Conservation (phyloP, 2,329 filamentous ascomycete genomes). For the Monosporascus sp. region DNA sequence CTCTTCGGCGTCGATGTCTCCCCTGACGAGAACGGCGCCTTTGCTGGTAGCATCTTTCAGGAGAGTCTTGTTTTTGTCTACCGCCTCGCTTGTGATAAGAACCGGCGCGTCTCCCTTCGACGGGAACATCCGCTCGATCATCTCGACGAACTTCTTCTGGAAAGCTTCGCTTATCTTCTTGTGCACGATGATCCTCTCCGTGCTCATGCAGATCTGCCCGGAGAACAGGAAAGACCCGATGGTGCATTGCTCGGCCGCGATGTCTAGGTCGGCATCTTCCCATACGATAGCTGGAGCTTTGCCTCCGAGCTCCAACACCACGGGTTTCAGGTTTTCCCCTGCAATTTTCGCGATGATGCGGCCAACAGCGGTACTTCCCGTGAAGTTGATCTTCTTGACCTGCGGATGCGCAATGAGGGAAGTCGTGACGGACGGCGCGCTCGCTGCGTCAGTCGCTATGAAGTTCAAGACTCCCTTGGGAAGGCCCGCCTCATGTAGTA, state of each 20-base stretch:
- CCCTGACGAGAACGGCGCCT: constrained; percentile 53
- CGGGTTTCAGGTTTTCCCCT: constrained; percentile 61
- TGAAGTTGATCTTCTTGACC: constrained; percentile 67
- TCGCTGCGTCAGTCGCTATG: constrained; percentile 50
- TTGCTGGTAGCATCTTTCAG: constrained; percentile 49
- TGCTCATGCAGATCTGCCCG: constrained; percentile 67
- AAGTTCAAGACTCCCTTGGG: constrained; percentile 61
- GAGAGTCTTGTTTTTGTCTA: constrained; percentile 33
- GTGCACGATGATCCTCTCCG: constrained; percentile 62
- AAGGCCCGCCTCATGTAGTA: constrained; percentile 59
- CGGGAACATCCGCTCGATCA: constrained; percentile 21
- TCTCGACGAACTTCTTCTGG: constrained; percentile 27
- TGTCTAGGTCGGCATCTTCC: constrained; percentile 60
- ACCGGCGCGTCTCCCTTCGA: constrained; percentile 19
- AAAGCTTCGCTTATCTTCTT: constrained; percentile 49
- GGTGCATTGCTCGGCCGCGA: constrained; percentile 53
- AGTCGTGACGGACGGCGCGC: constrained; percentile 56
- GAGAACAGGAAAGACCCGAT: constrained; percentile 56
- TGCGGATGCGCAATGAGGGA: constrained; percentile 55
- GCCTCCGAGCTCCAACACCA: constrained; percentile 64
- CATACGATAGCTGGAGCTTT: constrained; percentile 64
- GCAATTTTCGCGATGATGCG: constrained; percentile 57
- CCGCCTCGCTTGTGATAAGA: constrained; percentile 21
- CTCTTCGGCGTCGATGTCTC: constrained; percentile 33
- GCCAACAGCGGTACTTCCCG: constrained; percentile 60